Conservation (phyloP, 177 flowering plant species). For the Vitis hybrid region DNA sequence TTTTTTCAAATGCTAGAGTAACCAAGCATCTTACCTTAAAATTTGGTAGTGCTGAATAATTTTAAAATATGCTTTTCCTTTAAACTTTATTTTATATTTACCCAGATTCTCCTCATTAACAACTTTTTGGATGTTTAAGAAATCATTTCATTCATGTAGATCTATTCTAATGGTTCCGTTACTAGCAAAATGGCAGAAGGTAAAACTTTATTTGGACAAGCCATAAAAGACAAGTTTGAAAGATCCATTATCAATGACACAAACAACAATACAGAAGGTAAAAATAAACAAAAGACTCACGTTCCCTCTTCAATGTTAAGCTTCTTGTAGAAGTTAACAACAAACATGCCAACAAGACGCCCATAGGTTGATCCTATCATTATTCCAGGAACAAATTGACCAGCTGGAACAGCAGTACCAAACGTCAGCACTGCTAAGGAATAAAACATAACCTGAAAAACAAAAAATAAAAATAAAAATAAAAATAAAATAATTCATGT, state of each 20-base stretch:
- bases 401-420: conserved; percentile 99
- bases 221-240: no score
- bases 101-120: no score
- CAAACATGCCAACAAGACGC: conserved; percentile 99
- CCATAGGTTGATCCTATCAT: conserved; percentile 99
- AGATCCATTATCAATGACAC: no score
- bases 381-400: conserved; percentile 98
- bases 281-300: conserved; percentile 46
- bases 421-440: conserved; percentile 93
- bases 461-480: background rate
- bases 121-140: background rate
- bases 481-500: background rate
- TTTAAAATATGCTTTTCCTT: no score
- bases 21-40: no score
- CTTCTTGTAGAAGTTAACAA: conserved; percentile 85
- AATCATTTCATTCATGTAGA: background rate
- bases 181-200: no score
- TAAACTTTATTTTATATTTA: no score
- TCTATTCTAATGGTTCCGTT: no score
- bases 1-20: no score
- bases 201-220: no score
- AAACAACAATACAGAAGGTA: background rate
- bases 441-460: conserved; percentile 90
- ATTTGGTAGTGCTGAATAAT: no score
- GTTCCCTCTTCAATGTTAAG: conserved; percentile 99